Percentiles rank a stretch among this genome's conserved stretches.
Conservation (phyloP, 106 monocot species). For the Chionographis japonica region DNA sequence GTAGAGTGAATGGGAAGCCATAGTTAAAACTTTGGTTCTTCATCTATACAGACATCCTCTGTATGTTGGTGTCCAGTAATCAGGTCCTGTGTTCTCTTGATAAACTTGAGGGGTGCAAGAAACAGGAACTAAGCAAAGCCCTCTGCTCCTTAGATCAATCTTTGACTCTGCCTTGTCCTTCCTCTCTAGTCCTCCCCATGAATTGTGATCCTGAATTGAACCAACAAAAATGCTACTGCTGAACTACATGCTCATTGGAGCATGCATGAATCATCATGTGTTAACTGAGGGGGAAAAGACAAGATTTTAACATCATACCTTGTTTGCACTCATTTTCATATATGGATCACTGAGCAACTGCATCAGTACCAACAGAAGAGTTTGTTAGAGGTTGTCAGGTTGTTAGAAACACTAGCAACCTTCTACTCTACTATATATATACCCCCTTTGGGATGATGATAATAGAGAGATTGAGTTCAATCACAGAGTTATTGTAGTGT, state of each 20-base stretch:
- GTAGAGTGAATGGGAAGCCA: no score
- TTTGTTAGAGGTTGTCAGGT: no score
- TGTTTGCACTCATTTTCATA: constrained; percentile 48
- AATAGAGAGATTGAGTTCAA: no score
- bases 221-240: not conserved
- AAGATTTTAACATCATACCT: constrained; percentile 26
- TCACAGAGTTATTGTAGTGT: no score
- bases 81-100: constrained; percentile 55
- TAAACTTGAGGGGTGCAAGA: constrained; percentile 66
- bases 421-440: no score
- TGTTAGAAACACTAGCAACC: no score
- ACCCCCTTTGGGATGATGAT: no score
- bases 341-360: constrained; percentile 81
- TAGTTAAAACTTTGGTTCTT: not conserved
- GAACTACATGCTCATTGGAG: no score
- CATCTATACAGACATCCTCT: constrained; percentile 69
- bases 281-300: no score
- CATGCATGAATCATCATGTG: no score
- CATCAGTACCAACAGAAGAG: not conserved
- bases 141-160: constrained; percentile 64
- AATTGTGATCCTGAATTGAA: constrained; percentile 53
- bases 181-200: constrained; percentile 61
- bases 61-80: constrained; percentile 77
- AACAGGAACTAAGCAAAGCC: constrained; percentile 79
- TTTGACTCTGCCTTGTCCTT: constrained; percentile 52